These are phyloP conservation scores for Colletotrichum camelliae DNA, from an alignment of 2,329 filamentous ascomycete genomes.

Conservation along the genomic window DNA sequence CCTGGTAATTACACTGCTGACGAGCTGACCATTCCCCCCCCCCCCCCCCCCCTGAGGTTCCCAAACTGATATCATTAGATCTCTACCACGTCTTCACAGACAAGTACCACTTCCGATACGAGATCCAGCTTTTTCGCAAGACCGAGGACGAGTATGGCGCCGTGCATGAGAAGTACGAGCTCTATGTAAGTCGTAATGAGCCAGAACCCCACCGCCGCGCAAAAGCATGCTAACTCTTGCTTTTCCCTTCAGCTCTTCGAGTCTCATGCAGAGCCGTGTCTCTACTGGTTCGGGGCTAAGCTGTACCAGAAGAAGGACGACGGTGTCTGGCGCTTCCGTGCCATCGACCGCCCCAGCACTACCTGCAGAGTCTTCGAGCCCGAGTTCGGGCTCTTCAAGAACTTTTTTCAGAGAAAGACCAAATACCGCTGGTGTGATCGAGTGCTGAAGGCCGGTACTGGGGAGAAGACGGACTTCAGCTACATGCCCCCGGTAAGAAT, in stretches of 20 bases:
- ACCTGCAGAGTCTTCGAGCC: slow-evolving; percentile 41
- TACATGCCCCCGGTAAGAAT: slow-evolving; percentile 53
- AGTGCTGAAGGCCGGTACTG: slow-evolving; percentile 38
- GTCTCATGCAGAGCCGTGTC: slow-evolving; percentile 61
- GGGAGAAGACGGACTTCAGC: slow-evolving; percentile 39
- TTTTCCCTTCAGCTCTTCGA: slow-evolving; percentile 66
- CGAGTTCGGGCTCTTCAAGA: slow-evolving; percentile 57
- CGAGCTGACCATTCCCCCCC: fast-evolving
- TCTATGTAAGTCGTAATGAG: slow-evolving; percentile 56
- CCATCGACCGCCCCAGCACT: slow-evolving; percentile 39
- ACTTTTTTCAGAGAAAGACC: slow-evolving; percentile 64
- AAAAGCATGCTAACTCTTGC: not conserved
- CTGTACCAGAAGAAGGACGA: slow-evolving; percentile 46
- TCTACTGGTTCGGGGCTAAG: slow-evolving; percentile 66
- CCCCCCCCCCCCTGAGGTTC: not conserved
- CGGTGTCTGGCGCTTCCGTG: slow-evolving; percentile 5
- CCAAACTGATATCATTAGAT: slow-evolving; percentile 39
- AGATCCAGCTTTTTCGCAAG: slow-evolving; percentile 53
- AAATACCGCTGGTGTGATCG: slow-evolving; percentile 66
- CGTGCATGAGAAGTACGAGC: slow-evolving; percentile 41
- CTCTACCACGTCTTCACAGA: slow-evolving; percentile 72
- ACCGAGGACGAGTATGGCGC: slow-evolving; percentile 7
- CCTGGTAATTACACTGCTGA: slow-evolving; percentile 46
- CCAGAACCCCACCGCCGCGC: fast-evolving
- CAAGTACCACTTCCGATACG: slow-evolving; percentile 65